These are phyloP conservation scores for Fusarium torulosum DNA, from an alignment of 2,329 filamentous ascomycete species.

Conservation along the genomic window DNA sequence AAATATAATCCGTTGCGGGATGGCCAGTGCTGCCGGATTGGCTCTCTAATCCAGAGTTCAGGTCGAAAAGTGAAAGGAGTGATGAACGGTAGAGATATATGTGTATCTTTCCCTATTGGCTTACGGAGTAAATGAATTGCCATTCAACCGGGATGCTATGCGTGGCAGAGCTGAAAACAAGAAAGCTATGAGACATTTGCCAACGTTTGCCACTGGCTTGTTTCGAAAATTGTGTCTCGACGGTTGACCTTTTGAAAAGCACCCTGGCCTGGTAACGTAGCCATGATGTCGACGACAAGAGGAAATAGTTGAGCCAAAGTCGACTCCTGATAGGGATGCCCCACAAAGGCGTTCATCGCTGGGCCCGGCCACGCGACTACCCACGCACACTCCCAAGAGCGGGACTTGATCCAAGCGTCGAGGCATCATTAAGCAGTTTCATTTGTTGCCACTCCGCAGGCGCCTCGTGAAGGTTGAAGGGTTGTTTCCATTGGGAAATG, in stretches of 20 bases:
- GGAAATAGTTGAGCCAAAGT: slow-evolving; percentile 36
- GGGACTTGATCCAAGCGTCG: slow-evolving; percentile 44
- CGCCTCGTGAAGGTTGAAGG: neutral
- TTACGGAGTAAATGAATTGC: neutral
- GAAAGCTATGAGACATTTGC: neutral
- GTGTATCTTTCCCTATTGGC: neutral
- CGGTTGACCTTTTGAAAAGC: neutral
- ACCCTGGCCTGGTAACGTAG: neutral
- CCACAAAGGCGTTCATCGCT: slow-evolving; percentile 38
- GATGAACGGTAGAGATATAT: too few relatives aligned
- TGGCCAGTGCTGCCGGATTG: slow-evolving; percentile 22
- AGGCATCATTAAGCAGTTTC: slow-evolving; percentile 38
- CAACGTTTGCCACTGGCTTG: slow-evolving; percentile 26
- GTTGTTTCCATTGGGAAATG: neutral
- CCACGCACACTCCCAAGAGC: slow-evolving; percentile 43
- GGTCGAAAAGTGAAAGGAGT: neutral
- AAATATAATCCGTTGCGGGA: slow-evolving; percentile 30
- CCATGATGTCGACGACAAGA: slow-evolving; percentile 24
- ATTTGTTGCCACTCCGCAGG: slow-evolving; percentile 34
- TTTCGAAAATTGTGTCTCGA: neutral
- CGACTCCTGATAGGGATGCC: slow-evolving; percentile 37
- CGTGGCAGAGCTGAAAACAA: slow-evolving; percentile 2
- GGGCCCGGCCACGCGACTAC: slow-evolving; percentile 47
- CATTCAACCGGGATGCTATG: neutral
- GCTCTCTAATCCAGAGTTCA: neutral